Evolutionary conservation across 352 stramenopile species (phyloP).

Genomic region (Albugo laibachii): DNA sequence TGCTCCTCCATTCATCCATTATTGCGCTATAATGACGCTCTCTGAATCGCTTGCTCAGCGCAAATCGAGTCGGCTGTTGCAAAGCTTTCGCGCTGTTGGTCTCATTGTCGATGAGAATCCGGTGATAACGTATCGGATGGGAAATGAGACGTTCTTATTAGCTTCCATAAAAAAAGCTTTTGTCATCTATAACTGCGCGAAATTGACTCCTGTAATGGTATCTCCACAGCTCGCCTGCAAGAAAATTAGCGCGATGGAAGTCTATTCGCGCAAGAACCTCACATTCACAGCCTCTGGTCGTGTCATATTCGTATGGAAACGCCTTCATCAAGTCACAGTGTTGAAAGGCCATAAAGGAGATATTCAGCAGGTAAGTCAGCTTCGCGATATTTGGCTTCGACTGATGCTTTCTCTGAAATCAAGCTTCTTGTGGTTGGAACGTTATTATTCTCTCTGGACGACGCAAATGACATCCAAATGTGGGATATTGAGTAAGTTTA

Average conservation of each 20-base stretch:
- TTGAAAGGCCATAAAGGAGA: slow-evolving; percentile 30
- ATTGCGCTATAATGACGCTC: no score
- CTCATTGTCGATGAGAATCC: slow-evolving; percentile 73
- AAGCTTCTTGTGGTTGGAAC: slow-evolving; percentile 32
- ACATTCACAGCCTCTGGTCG: slow-evolving; percentile 58
- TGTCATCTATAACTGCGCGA: slow-evolving; percentile 82
- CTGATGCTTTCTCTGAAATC: background rate
- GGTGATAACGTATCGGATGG: slow-evolving; percentile 75
- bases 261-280: slow-evolving; percentile 42
- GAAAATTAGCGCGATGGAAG: slow-evolving; percentile 43
- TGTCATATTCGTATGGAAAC: slow-evolving; percentile 54
- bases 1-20: no score
- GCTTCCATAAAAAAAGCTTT: slow-evolving; percentile 80
- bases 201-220: slow-evolving; percentile 67
- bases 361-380: slow-evolving; percentile 23
- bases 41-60: slow-evolving; percentile 20
- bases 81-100: slow-evolving; percentile 82
- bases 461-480: slow-evolving; percentile 23
- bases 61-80: slow-evolving; percentile 54
- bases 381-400: background rate
- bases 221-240: slow-evolving; percentile 51
- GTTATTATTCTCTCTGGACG: slow-evolving; percentile 53
- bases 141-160: slow-evolving; percentile 74
- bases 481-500: slow-evolving; percentile 40
- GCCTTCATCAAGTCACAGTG: slow-evolving; percentile 29